Conservation (phyloP, 2,329 filamentous ascomycete species). For the Fusarium secorum region DNA sequence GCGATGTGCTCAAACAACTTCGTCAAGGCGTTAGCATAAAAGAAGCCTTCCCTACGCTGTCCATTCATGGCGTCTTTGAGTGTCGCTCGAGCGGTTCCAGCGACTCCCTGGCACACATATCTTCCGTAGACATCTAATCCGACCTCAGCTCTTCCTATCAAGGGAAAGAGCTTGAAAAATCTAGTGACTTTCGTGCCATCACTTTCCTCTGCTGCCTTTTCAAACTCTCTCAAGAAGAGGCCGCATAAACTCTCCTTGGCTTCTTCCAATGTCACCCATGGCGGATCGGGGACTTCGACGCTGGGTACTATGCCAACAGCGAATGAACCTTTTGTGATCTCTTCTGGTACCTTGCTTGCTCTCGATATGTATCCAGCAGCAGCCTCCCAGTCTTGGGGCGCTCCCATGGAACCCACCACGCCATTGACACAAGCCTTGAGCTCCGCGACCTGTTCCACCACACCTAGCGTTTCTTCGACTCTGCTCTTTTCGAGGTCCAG, state of each 20-base stretch:
- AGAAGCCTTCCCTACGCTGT: constrained; percentile 75
- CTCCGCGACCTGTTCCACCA: constrained; percentile 96
- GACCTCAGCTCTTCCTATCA: constrained; percentile 88
- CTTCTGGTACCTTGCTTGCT: constrained; percentile 79
- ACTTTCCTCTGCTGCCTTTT: constrained; percentile 85
- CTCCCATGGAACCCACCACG: constrained; percentile 95
- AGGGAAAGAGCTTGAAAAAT: constrained; percentile 97
- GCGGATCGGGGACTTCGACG: constrained; percentile 92
- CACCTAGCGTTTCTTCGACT: constrained; percentile 87
- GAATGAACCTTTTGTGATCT: constrained; percentile 84
- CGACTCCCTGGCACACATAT: constrained; percentile 96
- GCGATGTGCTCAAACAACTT: constrained; percentile 97
- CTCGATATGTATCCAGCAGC: constrained; percentile 89
- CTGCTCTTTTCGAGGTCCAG: constrained; percentile 91
- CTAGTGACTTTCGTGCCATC: constrained; percentile 90
- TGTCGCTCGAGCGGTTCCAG: constrained; percentile 80
- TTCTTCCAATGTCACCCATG: constrained; percentile 83
- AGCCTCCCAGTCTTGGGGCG: constrained; percentile 97
- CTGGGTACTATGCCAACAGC: constrained; percentile 93
- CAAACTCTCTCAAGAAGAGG: constrained; percentile 92
- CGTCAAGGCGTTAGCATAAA: constrained; percentile 90
- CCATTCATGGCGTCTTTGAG: constrained; percentile 71
- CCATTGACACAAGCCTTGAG: constrained; percentile 96
- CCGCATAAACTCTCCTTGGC: constrained; percentile 90
- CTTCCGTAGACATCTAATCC: constrained; percentile 93